phyloP scores from a whole-genome alignment of 257 asterid species.

The Rehmannia glutinosa region DNA sequence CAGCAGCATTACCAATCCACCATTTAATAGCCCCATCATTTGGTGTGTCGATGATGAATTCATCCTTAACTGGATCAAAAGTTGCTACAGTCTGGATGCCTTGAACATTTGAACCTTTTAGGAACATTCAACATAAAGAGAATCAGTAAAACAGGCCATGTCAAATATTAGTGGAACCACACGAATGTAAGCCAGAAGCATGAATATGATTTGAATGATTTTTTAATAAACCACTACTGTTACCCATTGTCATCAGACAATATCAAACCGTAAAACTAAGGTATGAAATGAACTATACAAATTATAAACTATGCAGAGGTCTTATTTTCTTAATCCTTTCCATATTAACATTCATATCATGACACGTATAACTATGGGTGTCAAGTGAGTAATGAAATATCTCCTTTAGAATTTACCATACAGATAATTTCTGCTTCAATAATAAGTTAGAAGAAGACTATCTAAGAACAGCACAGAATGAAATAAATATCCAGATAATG shows the following conservation, averaged over 20 bases:
- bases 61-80: conserved; percentile 80
- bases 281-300: not conserved
- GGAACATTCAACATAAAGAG: conserved; percentile 15
- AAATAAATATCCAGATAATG: not conserved
- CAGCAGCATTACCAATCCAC: conserved; percentile 99
- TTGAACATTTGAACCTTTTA: conserved; percentile 89
- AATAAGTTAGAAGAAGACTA: conserved; percentile 1
- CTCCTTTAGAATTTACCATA: too few relatives aligned
- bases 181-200: not conserved
- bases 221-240: too few relatives aligned
- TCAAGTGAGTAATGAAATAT: not conserved
- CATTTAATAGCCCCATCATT: conserved; percentile 96
- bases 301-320: not conserved
- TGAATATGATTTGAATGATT: not conserved
- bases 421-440: not conserved
- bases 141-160: conserved; percentile 8
- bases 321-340: conserved; percentile 11
- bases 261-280: not conserved
- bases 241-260: not conserved
- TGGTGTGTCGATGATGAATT: conserved; percentile 85
- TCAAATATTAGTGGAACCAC: not conserved
- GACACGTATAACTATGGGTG: not conserved
- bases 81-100: conserved; percentile 88
- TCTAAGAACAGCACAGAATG: not conserved
- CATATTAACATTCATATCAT: not conserved